These are phyloP conservation scores for Meyerozyma carpophila DNA, from an alignment of 1,139 yeast genomes.

Conservation along the genomic window DNA sequence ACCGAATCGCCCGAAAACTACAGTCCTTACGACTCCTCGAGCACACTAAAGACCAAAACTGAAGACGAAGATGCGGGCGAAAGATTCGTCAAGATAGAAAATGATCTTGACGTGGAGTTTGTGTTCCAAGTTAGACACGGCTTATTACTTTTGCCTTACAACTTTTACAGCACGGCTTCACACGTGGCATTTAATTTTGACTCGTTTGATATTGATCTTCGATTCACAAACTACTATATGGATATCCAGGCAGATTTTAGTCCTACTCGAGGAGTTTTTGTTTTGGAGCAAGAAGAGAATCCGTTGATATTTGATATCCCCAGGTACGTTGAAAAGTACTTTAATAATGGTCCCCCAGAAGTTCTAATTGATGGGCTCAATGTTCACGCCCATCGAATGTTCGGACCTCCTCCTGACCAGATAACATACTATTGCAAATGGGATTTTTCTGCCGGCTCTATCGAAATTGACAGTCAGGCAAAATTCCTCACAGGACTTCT, in stretches of 20 bases:
- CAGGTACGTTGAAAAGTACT: conserved; percentile 18
- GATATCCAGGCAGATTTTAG: conserved; percentile 63
- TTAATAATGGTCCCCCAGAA: conserved; percentile 25
- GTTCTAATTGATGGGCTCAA: conserved; percentile 58
- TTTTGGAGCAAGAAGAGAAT: conserved; percentile 17
- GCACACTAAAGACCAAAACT: conserved; percentile 1
- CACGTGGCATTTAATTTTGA: conserved; percentile 63
- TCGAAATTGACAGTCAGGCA: conserved; percentile 50
- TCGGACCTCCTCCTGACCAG: conserved; percentile 86
- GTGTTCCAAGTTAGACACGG: conserved; percentile 69
- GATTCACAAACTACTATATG: conserved; percentile 92
- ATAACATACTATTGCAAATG: conserved; percentile 87
- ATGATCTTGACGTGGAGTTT: conserved; percentile 73
- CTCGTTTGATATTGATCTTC: conserved; percentile 64
- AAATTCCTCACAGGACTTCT: conserved; percentile 42
- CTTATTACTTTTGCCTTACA: conserved; percentile 64
- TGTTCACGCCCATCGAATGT: conserved; percentile 84
- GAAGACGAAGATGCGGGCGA: conserved; percentile 25
- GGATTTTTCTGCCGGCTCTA: conserved; percentile 68
- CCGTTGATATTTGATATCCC: conserved; percentile 19
- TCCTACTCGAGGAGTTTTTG: conserved; percentile 36
- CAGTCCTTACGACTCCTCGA: conserved; percentile 3
- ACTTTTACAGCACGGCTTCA: conserved; percentile 60
- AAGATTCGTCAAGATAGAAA: conserved; percentile 48
- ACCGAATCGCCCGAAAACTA: conserved; percentile 4